Conservation (phyloP, 2,329 filamentous ascomycete species). For the Diaporthe destruens region DNA sequence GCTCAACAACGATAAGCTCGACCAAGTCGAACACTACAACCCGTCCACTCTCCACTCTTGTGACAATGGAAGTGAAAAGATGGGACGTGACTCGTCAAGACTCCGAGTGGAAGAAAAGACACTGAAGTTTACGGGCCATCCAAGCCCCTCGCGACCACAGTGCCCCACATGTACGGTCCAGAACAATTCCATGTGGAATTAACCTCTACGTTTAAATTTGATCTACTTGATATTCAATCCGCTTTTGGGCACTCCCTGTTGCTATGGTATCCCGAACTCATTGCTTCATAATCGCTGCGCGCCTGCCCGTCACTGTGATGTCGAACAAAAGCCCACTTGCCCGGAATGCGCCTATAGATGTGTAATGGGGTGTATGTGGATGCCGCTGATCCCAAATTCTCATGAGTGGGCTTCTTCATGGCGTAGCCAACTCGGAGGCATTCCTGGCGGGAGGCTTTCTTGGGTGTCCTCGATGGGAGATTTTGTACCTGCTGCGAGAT, state of each 20-base stretch:
- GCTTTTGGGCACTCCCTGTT: neutral
- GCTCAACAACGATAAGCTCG: neutral
- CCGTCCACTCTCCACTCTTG: neutral
- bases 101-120: neutral
- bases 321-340: neutral
- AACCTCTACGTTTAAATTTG: neutral
- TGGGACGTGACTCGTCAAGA: too few species aligned
- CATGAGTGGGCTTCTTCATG: neutral
- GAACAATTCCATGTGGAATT: neutral
- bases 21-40: neutral
- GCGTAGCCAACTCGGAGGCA: neutral
- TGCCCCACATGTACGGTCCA: neutral
- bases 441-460: neutral
- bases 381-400: neutral
- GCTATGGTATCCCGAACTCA: slow-evolving; percentile 21
- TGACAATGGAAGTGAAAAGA: neutral
- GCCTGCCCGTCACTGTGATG: slow-evolving; percentile 29
- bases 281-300: slow-evolving; percentile 32
- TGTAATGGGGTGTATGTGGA: neutral
- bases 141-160: neutral
- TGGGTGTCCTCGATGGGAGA: neutral
- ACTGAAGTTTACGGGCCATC: neutral
- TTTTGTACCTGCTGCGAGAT: neutral
- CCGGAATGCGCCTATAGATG: neutral
- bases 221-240: slow-evolving; percentile 16